These are phyloP conservation scores for Aspergillus sclerotialis DNA, from an alignment of 2,329 filamentous ascomycete genomes.

Conservation along the genomic window DNA sequence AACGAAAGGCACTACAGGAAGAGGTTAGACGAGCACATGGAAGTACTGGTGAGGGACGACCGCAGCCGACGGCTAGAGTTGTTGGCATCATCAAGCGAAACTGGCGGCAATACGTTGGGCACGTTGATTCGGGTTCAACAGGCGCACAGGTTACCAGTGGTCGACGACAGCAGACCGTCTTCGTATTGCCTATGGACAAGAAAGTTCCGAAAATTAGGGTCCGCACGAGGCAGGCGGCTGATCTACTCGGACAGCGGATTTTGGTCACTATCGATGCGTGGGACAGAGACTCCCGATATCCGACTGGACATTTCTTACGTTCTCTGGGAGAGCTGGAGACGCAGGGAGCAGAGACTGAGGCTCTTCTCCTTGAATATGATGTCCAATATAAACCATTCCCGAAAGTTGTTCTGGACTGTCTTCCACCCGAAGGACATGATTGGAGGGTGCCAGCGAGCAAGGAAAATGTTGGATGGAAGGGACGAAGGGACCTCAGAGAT, in stretches of 20 bases:
- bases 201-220: slow-evolving; percentile 93
- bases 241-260: slow-evolving; percentile 84
- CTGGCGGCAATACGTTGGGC: slow-evolving; percentile 96
- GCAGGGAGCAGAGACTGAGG: slow-evolving; percentile 96
- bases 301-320: slow-evolving; percentile 86
- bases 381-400: slow-evolving; percentile 97
- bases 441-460: slow-evolving; percentile 82
- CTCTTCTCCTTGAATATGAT: slow-evolving; percentile 87
- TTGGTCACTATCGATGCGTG: slow-evolving; percentile 91
- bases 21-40: slow-evolving; percentile 82
- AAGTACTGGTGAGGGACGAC: slow-evolving; percentile 64
- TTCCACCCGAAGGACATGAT: slow-evolving; percentile 83
- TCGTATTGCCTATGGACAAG: slow-evolving; percentile 97
- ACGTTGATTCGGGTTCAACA: slow-evolving; percentile 82
- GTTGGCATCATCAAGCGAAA: slow-evolving; percentile 92
- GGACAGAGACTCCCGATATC: slow-evolving; percentile 89
- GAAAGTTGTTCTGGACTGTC: slow-evolving; percentile 87
- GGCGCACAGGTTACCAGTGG: slow-evolving; percentile 67
- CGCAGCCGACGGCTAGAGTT: slow-evolving; percentile 85
- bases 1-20: slow-evolving; percentile 80
- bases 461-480: slow-evolving; percentile 80
- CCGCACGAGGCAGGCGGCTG: slow-evolving; percentile 79
- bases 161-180: slow-evolving; percentile 83
- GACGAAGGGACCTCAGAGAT: slow-evolving; percentile 73
- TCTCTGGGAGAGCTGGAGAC: slow-evolving; percentile 90